Base-by-base conservation (phyloP, 129 eudicot genomes). In the Solidago caesia region DNA sequence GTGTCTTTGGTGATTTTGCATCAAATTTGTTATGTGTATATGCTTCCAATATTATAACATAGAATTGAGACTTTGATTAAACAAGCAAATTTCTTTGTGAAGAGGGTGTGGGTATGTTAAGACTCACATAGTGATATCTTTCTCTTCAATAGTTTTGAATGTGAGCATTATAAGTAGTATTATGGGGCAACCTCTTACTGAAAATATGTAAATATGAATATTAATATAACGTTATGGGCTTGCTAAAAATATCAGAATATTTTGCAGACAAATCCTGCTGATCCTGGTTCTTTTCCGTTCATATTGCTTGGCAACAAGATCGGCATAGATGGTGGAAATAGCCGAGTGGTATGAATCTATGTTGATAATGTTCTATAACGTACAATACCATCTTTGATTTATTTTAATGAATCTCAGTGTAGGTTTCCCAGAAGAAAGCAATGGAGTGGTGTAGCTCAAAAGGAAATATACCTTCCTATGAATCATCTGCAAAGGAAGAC, bases 401-500 rank as follows among this genome's bases (percentile, higher is more conserved):
- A 51, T 5, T 55, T 6, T 42, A 49, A 27, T 43, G 29, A 75
- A 44, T 39, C 48, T 78, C 7, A 5, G 46, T 72, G 47, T 81
- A 91, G 96, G 96, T 92, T 67, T 92, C 96, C 47, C 91, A 89
- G 83, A 85, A 87, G 77, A 87, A 81, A 73, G 96, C 96, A 25
- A 82, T 68, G 83, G 97, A 92, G 48, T 92, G 96, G 97, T 92
- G 97, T 83, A 87, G 88, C 68, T 83, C 96, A 77, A 92, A 89
- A 77, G 97, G 92, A 78, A 87, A 91, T 79, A 86, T 92, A 55
- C 97, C 92, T 41, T 92, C 89, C 84, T 87, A 83, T 63, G 97
- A 89, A 87, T 87, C 97, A 70, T 92, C 97, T 67, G 96, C 97
- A 65, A 92, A 92, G 77, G 97, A 89, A 79, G 95, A 92, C 74